These are phyloP conservation scores for Aschersonia sp. DNA, from an alignment of 2,329 filamentous ascomycete genomes.

Conservation along the genomic window DNA sequence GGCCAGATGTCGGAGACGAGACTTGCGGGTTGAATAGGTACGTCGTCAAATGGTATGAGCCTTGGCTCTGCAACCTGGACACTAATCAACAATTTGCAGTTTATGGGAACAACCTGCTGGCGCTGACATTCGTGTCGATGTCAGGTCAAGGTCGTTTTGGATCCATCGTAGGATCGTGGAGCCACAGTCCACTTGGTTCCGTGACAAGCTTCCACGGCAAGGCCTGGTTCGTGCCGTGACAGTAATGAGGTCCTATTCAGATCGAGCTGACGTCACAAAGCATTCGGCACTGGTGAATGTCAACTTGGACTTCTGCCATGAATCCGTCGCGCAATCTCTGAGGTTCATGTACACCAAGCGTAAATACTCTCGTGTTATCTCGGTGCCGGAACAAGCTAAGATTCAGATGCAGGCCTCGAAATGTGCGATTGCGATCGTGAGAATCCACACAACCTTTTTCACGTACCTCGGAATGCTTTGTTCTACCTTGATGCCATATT, in stretches of 20 bases:
- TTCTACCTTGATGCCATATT: slow-evolving; percentile 16
- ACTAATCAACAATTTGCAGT: slow-evolving; percentile 6
- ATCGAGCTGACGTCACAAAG: too few relatives aligned
- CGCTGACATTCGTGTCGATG: slow-evolving; percentile 16
- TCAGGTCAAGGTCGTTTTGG: slow-evolving; percentile 10
- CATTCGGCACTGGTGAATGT: too few relatives aligned
- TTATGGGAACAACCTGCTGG: slow-evolving; percentile 17
- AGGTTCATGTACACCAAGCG: slow-evolving; percentile 21
- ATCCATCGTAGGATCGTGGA: slow-evolving; percentile 21
- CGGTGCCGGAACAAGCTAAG: not conserved
- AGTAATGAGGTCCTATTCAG: not conserved
- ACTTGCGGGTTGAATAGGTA: too few relatives aligned
- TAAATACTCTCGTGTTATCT: slow-evolving; percentile 7
- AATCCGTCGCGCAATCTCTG: slow-evolving; percentile 15
- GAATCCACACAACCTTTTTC: slow-evolving; percentile 11
- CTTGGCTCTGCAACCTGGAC: not conserved
- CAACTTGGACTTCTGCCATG: slow-evolving; percentile 9
- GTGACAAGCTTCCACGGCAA: slow-evolving; percentile 15
- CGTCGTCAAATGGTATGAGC: too few relatives aligned
- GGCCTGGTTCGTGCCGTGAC: slow-evolving; percentile 8
- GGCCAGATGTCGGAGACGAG: not conserved
- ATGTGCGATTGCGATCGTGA: slow-evolving; percentile 11
- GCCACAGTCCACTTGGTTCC: slow-evolving; percentile 18
- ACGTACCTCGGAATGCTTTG: slow-evolving; percentile 18
- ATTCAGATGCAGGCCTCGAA: slow-evolving; percentile 1